These are phyloP conservation scores for Oryza brachyantha DNA, from an alignment of 176 grass and related monocot genomes.

Conservation along the genomic window DNA sequence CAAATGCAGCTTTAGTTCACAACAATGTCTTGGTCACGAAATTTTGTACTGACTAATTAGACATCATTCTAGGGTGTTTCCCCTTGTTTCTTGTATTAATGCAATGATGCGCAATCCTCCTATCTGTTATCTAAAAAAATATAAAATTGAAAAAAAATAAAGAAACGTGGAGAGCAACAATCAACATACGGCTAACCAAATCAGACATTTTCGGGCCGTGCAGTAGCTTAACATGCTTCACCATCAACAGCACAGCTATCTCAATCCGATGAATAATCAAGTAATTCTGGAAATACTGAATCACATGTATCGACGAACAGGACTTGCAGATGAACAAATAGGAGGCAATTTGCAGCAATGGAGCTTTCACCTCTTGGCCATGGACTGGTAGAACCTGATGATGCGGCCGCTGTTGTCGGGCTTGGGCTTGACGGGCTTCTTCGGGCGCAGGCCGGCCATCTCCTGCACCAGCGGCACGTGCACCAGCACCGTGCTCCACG, in stretches of 20 bases:
- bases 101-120: too few relatives aligned
- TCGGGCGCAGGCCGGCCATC: slow-evolving; percentile 83
- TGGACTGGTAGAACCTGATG: slow-evolving; percentile 58
- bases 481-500: slow-evolving; percentile 92
- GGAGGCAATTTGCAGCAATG: not conserved
- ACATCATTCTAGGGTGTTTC: not conserved
- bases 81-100: not conserved
- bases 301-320: not conserved
- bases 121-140: too few relatives aligned
- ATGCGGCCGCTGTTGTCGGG: slow-evolving; percentile 59
- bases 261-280: too few relatives aligned
- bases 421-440: slow-evolving; percentile 83
- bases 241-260: not conserved
- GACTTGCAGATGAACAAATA: not conserved
- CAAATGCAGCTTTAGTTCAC: not conserved
- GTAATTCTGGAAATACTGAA: not conserved
- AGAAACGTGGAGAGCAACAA: not conserved
- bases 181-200: not conserved
- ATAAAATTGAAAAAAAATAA: too few relatives aligned
- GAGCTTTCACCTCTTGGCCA: slow-evolving; percentile 37
- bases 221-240: not conserved
- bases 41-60: not conserved
- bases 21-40: not conserved
- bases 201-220: not conserved
- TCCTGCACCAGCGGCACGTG: slow-evolving; percentile 96